Evolutionary conservation across 106 monocot genomes (phyloP), one percentile per base, ranked within the genome.

Genomic region (Dendrobium chrysotoxum): DNA sequence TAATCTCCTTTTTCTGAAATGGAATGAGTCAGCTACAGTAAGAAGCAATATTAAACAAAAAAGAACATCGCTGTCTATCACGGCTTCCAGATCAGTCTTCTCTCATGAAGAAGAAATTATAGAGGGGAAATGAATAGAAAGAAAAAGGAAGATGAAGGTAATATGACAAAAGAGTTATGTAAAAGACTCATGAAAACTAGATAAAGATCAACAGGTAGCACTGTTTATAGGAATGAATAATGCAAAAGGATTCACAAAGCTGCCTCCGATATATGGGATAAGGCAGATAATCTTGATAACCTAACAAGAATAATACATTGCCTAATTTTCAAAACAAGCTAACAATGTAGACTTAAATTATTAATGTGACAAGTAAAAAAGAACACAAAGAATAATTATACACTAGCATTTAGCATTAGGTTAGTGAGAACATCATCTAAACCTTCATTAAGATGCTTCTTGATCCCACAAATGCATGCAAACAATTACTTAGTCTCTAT

Each of bases 1-100:
- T 84, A 98, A 85, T 67, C 97, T 88, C 73, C 75, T 90, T 77
- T 88, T 94, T 68, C 93, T 96, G 75, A 75, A 55, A 77, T 78
- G 77, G 28, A 61, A 35, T 77, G 1, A n/a, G 35, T 7, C 53
- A 11, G 28, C 53, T 4, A 68, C 7, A 28, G 13, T 58, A 45
- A n/a, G 17, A 20, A 42, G 16, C 7, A 68, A 5, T 65, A 44
- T 12, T 77, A 77, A 68, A 23, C 2, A 21, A 15, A 54, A 54
- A 28, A 31, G 21, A 4, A 7, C 10, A 58, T 57, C 28, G 31
- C 17, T 30, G 6, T 41, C 40, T 28, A 15, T 13, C 23, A 61
- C 35, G 2, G 11, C 47, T 20, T 39, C 15, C 42, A 61, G 18
- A 47, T 47, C 70, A 15, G 35, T 70, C 70, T 31, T 70, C 70